Evolutionary conservation across 768 basidiomycete species (phyloP), one percentile per base, ranked within the genome.

Genomic region (Podaxis pistillaris): DNA sequence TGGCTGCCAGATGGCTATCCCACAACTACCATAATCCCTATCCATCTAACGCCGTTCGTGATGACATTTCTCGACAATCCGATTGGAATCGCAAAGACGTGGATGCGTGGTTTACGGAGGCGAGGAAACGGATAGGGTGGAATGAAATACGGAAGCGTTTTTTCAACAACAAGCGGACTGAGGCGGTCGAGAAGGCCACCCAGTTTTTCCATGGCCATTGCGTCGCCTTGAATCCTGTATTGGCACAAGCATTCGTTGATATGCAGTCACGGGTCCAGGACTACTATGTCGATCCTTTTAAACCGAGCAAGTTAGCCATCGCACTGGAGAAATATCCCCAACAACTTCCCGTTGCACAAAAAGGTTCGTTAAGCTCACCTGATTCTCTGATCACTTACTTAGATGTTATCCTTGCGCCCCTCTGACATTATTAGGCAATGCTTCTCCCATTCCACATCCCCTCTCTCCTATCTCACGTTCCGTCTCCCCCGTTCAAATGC

Each of bases 61-160:
- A 55, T 6, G 26, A 51, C 1, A 59, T 60, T 13, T 52, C 62
- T 19, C 58, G 36, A 38, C 3, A 52, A 44, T 49, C 58, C 9
- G 30, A 30, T 24, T 51, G 53, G 46, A 8, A 15, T 55, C 51
- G 28, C 38, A 63, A 61, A 40, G 62, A 66, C 26, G 50, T 66
- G 19, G 62, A 66, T 24, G 41, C 17, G 8, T 65, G 64, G 64
- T 65, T 65, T 30, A 46, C 52, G 1, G 64, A 65, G 22, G 41
- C 44, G 5, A 33, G 64, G 12, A 62, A 65, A 41, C 51, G 65
- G 38, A 66, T 66, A 9, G 65, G 65, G 7, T 66, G 65, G 65
- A 66, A 56, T 37, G 22, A 22, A 11, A 53, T 66, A 6, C 65
- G 65, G 1, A 57, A 54, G 30, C 8, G 24, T 12, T 55, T 41